phyloP scores from a whole-genome alignment of 306 rosid genomes.

The Glycyrrhiza uralensis region DNA sequence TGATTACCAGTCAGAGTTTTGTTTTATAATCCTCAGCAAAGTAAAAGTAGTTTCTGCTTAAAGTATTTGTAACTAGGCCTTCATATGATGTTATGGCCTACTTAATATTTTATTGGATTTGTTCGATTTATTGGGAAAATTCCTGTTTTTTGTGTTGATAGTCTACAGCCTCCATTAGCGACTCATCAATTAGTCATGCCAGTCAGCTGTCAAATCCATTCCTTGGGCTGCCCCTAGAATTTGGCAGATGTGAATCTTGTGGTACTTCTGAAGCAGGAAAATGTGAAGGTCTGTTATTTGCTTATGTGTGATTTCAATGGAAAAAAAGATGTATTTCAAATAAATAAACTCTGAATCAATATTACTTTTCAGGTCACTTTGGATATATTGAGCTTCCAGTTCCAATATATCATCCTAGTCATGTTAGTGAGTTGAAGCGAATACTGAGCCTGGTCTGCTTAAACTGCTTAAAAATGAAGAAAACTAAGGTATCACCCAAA shows the following conservation, averaged over 20 bases:
- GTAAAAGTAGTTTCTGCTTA: not conserved
- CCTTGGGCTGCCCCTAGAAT: conserved; percentile 91
- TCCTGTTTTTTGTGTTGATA: conserved; percentile 35
- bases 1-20: not conserved
- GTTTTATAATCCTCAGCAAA: not conserved
- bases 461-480: conserved; percentile 68
- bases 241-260: conserved; percentile 90
- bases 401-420: conserved; percentile 89
- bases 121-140: conserved; percentile 9
- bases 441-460: conserved; percentile 71
- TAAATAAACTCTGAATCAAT: not conserved
- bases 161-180: conserved; percentile 82
- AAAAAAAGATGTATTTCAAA: not conserved
- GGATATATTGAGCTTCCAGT: conserved; percentile 84
- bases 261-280: conserved; percentile 82
- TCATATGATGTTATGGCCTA: not conserved
- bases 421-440: conserved; percentile 61
- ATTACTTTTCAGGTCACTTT: conserved; percentile 75
- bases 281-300: conserved; percentile 69
- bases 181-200: conserved; percentile 69
- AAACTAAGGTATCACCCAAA: conserved; percentile 58
- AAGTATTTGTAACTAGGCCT: not conserved
- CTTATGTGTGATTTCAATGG: conserved; percentile 17
- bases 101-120: not conserved
- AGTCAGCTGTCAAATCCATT: conserved; percentile 89